phyloP scores from a whole-genome alignment of 768 basidiomycete species.

The Serendipita vermifera region DNA sequence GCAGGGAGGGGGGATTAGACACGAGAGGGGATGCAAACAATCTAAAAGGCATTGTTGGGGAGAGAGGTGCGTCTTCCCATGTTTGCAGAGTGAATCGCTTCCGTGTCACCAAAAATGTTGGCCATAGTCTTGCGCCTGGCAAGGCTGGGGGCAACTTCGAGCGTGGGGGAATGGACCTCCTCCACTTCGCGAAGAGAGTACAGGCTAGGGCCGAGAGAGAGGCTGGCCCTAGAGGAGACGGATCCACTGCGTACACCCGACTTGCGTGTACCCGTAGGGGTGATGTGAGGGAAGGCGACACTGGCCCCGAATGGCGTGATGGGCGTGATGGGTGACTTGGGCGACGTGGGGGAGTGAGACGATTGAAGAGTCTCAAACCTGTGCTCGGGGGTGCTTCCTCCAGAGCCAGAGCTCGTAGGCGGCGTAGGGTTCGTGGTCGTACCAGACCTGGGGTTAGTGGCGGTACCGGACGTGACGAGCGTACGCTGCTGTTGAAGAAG shows the following conservation, averaged over 20 bases:
- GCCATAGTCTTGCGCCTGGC: background rate
- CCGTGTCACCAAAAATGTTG: background rate
- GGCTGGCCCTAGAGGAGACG: background rate
- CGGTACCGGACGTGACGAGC: background rate
- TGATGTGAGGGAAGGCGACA: background rate
- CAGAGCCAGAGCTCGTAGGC: too few species aligned
- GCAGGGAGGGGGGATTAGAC: too few species aligned
- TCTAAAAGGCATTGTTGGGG: background rate
- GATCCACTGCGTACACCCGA: background rate
- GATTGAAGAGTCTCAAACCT: background rate
- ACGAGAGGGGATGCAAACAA: too few species aligned
- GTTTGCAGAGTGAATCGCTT: background rate
- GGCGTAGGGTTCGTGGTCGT: too few species aligned
- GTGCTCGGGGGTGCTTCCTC: background rate
- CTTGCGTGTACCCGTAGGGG: background rate
- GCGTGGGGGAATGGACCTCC: background rate
- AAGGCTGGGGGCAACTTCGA: background rate
- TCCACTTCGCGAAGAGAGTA: background rate
- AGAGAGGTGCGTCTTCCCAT: conserved; percentile 3
- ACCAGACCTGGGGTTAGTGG: too few species aligned
- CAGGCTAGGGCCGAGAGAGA: background rate
- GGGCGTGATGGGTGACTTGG: background rate
- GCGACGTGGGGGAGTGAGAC: background rate
- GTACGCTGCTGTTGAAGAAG: conserved; percentile 1
- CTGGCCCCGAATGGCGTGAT: background rate